Base-by-base conservation (phyloP, 2,329 filamentous ascomycete species). In the Aaosphaeria pasadenensis region DNA sequence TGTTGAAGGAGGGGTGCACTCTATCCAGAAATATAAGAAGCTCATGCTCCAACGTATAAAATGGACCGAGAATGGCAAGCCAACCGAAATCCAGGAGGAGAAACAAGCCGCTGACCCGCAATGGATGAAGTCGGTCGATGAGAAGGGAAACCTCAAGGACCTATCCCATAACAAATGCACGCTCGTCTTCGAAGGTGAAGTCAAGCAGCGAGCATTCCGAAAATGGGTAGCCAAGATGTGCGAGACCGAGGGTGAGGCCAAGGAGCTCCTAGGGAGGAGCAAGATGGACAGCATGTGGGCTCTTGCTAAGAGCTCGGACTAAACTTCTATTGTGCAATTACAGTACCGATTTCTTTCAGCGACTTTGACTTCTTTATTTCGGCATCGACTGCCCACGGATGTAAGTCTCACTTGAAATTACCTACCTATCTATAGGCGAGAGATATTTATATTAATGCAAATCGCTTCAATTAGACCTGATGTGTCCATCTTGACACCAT, bases 241-340 rank as follows among this genome's bases (percentile, higher is more conserved):
- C 70, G 94, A 97, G 72, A 92, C 89, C 2, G 94, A 99, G 67
- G 82, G 85, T 7, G 88, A 95, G 65, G 94, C 92, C 5, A 87
- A 89, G 66, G 90, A 96, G 58, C 79, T 86, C 24, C 72, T 99
- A 53, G 75, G 84, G 9, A 82, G 90, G 57, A 83, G 85, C 5
- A 96, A 95, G 77, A 88, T 97, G 81, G 92, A 97, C 60, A 95
- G 87, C 61, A 92, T 99, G 64, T 99, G 94, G 94, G 87, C 87
- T 7, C 73, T 94, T 58, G 92, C 91, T 0, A 95, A 95, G 77
- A 89, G 64, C 43, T 54, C 60, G 31, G 58, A 62, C 35, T 56
- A 49, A 43, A 24, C 17, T 24, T 24, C 17, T 24, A 24, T 24
- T 24, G 17, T 24, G 17, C 17, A 24, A 24, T 24, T 24, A 24